phyloP scores from a whole-genome alignment of 1,284 basidiomycete genomes.

The Leccinum variabile region DNA sequence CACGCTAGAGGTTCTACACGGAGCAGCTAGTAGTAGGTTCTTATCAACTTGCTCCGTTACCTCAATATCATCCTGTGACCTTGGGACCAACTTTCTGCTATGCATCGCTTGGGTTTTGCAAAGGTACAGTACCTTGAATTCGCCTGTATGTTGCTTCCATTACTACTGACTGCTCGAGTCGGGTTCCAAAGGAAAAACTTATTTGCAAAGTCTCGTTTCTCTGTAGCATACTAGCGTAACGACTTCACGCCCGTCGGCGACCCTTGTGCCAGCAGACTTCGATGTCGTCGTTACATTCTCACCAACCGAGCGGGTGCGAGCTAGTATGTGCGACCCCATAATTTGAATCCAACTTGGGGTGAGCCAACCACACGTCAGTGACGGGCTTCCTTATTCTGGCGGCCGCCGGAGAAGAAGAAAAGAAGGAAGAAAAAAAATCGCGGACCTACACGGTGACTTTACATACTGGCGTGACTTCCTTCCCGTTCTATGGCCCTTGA shows the following conservation, averaged over 20 bases:
- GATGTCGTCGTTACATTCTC: neutral
- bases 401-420: neutral
- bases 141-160: neutral
- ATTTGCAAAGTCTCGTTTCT: neutral
- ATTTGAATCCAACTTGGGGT: no score
- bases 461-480: neutral
- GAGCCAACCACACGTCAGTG: neutral
- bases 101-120: neutral
- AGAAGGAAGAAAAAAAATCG: neutral
- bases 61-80: neutral
- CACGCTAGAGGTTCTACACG: neutral
- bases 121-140: no score
- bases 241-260: neutral
- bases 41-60: neutral
- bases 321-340: no score
- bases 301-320: neutral
- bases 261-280: neutral
- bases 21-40: neutral
- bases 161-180: neutral
- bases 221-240: neutral
- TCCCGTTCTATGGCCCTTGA: no score
- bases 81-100: neutral
- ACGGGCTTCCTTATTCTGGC: neutral
- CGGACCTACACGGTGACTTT: neutral
- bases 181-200: neutral